phyloP scores from a whole-genome alignment of 2,329 filamentous ascomycete species.

The Epichloe festucae region DNA sequence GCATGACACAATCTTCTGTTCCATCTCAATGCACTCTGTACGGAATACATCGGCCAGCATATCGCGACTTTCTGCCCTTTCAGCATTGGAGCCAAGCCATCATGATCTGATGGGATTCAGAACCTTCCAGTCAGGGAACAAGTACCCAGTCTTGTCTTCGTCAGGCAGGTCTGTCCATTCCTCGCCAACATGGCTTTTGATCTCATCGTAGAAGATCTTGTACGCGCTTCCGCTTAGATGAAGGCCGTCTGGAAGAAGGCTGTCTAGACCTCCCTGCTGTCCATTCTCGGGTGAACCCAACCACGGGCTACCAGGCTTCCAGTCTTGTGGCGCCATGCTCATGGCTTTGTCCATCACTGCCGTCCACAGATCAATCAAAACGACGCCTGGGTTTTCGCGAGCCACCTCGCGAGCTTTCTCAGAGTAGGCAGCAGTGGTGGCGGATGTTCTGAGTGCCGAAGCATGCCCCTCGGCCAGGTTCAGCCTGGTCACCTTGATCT shows the following conservation, averaged over 20 bases:
- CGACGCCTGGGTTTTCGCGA: conserved; percentile 50
- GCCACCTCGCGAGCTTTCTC: conserved; percentile 53
- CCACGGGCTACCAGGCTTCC: conserved; percentile 33
- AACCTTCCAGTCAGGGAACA: conserved; percentile 37
- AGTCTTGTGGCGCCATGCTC: conserved; percentile 42
- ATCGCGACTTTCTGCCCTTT: too few relatives aligned
- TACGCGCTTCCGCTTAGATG: conserved; percentile 44
- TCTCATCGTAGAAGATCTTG: conserved; percentile 34
- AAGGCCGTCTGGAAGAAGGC: conserved; percentile 43
- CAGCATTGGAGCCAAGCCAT: background rate
- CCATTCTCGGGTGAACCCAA: conserved; percentile 39
- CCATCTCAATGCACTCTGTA: background rate
- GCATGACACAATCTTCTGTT: background rate
- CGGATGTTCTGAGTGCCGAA: conserved; percentile 30
- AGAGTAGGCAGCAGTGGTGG: conserved; percentile 43
- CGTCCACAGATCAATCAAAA: conserved; percentile 68
- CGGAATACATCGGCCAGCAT: background rate
- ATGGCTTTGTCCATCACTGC: conserved; percentile 61
- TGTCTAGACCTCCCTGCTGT: conserved; percentile 35
- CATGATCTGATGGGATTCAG: conserved; percentile 3
- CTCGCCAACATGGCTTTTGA: conserved; percentile 34
- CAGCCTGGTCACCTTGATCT: conserved; percentile 46
- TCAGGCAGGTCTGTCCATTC: conserved; percentile 25
- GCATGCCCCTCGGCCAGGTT: conserved; percentile 34
- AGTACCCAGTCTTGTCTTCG: conserved; percentile 25